A percentile compares a stretch with the other conserved stretches of the same genome.
Conservation (phyloP, 2,329 filamentous ascomycete genomes). For the Colletotrichum trifolii region DNA sequence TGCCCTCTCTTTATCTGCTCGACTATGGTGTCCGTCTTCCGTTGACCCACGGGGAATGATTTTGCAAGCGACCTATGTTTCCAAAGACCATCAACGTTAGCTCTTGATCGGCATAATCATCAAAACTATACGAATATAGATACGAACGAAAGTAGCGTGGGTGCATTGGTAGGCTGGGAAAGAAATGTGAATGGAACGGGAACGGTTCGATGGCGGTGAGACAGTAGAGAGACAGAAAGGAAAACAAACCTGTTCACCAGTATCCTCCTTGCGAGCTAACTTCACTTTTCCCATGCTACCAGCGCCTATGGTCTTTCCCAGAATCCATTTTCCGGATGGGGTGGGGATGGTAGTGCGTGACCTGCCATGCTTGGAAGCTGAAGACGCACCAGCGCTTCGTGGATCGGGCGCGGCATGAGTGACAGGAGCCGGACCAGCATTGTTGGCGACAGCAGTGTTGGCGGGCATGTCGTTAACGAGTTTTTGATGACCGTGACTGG, state of each 20-base stretch:
- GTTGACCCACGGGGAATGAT: constrained; percentile 92
- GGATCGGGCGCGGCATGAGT: constrained; percentile 59
- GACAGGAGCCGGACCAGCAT: constrained; percentile 63
- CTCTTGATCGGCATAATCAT: too few relatives aligned
- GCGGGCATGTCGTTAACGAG: constrained; percentile 60
- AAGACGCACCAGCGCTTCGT: constrained; percentile 48
- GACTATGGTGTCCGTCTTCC: constrained; percentile 81
- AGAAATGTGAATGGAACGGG: too few relatives aligned
- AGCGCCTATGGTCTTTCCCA: constrained; percentile 96
- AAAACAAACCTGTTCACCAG: constrained; percentile 83
- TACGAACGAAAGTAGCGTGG: too few relatives aligned
- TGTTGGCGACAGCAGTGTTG: constrained; percentile 61
- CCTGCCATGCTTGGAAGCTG: constrained; percentile 63
- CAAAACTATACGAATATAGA: not conserved
- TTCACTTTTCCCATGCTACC: constrained; percentile 99
- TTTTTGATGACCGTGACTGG: constrained; percentile 48
- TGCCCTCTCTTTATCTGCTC: constrained; percentile 83
- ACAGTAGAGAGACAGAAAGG: not conserved
- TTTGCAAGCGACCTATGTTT: constrained; percentile 86
- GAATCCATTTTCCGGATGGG: constrained; percentile 89
- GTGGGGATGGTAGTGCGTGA: constrained; percentile 87
- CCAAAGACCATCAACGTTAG: too few relatives aligned
- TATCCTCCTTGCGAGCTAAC: constrained; percentile 88
- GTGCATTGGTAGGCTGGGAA: not conserved
- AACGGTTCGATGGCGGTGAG: too few relatives aligned